Evolutionary conservation across 768 basidiomycete species (phyloP).

Genomic region (Udeniomyces megalosporus): DNA sequence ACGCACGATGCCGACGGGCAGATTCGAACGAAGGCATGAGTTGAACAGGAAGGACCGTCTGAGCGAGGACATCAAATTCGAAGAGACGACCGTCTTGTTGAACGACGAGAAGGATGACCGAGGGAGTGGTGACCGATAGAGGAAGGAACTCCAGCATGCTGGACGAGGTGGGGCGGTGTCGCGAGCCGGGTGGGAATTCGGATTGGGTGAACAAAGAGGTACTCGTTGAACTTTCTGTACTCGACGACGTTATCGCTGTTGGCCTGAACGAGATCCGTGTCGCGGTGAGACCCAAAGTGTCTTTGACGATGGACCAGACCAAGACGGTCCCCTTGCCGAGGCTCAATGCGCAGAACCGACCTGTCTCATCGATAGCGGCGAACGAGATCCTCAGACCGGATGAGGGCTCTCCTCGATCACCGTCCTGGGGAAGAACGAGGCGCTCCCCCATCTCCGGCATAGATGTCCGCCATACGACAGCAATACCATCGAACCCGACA

Average conservation of each 20-base stretch:
- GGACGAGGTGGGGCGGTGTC: not conserved
- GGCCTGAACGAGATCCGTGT: not conserved
- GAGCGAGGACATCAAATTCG: not conserved
- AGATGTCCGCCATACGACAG: conserved; percentile 47
- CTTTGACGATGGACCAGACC: conserved; percentile 3
- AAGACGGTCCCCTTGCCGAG: not conserved
- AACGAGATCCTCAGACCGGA: conserved; percentile 44
- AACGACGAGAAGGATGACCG: conserved; percentile 1
- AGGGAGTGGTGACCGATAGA: not conserved
- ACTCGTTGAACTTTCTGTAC: no score
- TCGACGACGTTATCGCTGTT: not conserved
- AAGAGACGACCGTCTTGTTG: conserved; percentile 2
- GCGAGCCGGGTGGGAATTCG: no score
- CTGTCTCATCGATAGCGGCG: conserved; percentile 3
- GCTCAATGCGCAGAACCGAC: conserved; percentile 3
- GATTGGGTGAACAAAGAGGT: no score
- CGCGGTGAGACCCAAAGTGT: not conserved
- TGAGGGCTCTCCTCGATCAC: conserved; percentile 47
- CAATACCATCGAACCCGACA: conserved; percentile 61
- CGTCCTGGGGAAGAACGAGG: conserved; percentile 39
- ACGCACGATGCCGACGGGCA: no score
- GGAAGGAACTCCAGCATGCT: not conserved
- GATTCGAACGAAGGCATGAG: no score
- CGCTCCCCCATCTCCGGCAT: conserved; percentile 32
- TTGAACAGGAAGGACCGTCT: no score